Conservation (phyloP, 2,329 filamentous ascomycete species). For the Tolypocladium endophyticum region DNA sequence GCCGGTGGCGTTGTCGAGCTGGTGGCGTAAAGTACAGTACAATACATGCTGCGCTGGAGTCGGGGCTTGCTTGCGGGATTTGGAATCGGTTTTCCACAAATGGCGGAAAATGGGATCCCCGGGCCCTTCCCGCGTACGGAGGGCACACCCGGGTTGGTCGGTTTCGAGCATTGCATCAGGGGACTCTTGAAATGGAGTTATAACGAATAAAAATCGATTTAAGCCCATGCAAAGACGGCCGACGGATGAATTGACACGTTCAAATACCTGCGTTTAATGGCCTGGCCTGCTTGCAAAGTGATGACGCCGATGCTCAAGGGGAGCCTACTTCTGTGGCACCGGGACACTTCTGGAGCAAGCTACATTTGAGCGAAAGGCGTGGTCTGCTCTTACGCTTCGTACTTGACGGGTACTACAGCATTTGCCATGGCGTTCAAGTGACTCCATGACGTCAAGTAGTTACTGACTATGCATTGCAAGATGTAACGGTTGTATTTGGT, state of each 20-base stretch:
- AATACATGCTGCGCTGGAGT: background rate
- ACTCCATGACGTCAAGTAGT: background rate
- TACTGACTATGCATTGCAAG: background rate
- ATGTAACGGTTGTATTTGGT: background rate
- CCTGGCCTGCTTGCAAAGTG: background rate
- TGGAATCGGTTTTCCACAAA: slow-evolving; percentile 7
- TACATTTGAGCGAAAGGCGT: no score
- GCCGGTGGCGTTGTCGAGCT: slow-evolving; percentile 93
- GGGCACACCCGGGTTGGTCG: slow-evolving; percentile 22
- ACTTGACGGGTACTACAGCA: background rate
- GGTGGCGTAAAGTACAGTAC: slow-evolving; percentile 55
- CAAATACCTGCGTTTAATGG: background rate
- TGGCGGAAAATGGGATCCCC: slow-evolving; percentile 6
- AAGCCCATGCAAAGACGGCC: slow-evolving; percentile 15
- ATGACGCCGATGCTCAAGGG: background rate
- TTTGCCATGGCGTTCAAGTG: background rate
- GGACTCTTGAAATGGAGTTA: slow-evolving; percentile 28
- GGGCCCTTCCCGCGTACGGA: slow-evolving; percentile 6
- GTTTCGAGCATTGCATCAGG: slow-evolving; percentile 31
- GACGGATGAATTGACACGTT: background rate
- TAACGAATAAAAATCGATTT: slow-evolving; percentile 30
- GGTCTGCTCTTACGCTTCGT: background rate
- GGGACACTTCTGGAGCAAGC: background rate
- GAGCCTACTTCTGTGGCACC: no score
- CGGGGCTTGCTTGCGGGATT: slow-evolving; percentile 2